Conservation (phyloP, 345 rosid species). For the Ceriops zippeliana region DNA sequence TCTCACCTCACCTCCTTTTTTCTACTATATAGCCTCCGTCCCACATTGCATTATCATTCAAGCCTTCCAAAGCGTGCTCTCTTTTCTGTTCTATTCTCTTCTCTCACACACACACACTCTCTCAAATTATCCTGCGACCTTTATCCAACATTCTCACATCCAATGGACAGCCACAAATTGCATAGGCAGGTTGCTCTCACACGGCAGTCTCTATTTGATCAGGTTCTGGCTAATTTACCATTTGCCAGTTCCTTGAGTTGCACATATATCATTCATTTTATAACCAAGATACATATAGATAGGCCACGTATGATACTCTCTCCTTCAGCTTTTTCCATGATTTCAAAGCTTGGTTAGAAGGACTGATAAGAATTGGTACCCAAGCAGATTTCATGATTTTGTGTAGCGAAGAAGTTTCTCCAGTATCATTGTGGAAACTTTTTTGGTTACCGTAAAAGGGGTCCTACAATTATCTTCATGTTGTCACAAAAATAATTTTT, state of each 20-base stretch:
- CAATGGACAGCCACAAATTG: slow-evolving; percentile 41
- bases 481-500: no score
- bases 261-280: background rate
- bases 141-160: slow-evolving; percentile 8
- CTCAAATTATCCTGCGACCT: background rate
- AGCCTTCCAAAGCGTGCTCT: background rate
- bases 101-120: background rate
- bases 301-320: background rate
- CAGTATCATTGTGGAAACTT: no score
- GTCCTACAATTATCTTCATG: background rate
- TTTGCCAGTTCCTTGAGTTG: background rate
- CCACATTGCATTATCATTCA: slow-evolving; percentile 13
- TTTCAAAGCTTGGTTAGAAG: background rate
- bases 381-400: no score
- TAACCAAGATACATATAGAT: background rate
- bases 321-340: background rate
- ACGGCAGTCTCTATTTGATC: slow-evolving; percentile 69
- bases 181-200: slow-evolving; percentile 45
- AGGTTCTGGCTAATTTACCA: slow-evolving; percentile 30
- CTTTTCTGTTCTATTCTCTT: no score
- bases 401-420: no score
- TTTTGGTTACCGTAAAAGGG: no score
- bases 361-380: background rate
- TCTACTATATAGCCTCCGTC: slow-evolving; percentile 25
- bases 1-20: slow-evolving; percentile 9